A percentile compares a stretch with the other conserved stretches of the same genome.
Conservation (phyloP, 305 asterid genomes). For the Solanum aculeatissimum region DNA sequence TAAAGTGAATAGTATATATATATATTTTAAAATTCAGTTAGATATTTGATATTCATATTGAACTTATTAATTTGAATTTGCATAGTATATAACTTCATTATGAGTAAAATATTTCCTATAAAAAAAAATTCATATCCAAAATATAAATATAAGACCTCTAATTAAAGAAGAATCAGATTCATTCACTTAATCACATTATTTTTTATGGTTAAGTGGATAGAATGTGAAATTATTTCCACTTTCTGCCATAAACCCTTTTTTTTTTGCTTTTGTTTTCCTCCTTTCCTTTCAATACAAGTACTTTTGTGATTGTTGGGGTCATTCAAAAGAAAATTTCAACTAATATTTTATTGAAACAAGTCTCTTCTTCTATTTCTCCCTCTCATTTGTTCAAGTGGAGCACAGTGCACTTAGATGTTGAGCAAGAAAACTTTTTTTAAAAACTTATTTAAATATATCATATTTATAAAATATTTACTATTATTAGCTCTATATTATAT, state of each 20-base stretch:
- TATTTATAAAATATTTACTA: too few species aligned
- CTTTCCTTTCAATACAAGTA: neutral
- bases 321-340: neutral
- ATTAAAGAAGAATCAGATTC: rapidly evolving
- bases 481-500: too few species aligned
- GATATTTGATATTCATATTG: neutral
- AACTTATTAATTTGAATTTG: neutral
- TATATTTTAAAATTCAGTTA: too few species aligned
- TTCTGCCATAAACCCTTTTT: neutral
- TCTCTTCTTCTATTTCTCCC: neutral
- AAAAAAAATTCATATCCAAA: rapidly evolving
- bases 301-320: neutral
- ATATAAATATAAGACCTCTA: too few species aligned
- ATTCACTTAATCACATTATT: too few species aligned
- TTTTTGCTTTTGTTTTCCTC: neutral
- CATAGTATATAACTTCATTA: rapidly evolving
- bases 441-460: too few species aligned
- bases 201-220: slow-evolving; percentile 28
- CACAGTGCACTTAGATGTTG: neutral
- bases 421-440: neutral
- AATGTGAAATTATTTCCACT: slow-evolving; percentile 38
- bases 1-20: slow-evolving; percentile 2
- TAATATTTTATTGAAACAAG: neutral
- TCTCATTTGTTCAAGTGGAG: neutral
- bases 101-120: rapidly evolving